phyloP scores from a whole-genome alignment of 2,329 filamentous ascomycete species.

The Fusarium agapanthi region DNA sequence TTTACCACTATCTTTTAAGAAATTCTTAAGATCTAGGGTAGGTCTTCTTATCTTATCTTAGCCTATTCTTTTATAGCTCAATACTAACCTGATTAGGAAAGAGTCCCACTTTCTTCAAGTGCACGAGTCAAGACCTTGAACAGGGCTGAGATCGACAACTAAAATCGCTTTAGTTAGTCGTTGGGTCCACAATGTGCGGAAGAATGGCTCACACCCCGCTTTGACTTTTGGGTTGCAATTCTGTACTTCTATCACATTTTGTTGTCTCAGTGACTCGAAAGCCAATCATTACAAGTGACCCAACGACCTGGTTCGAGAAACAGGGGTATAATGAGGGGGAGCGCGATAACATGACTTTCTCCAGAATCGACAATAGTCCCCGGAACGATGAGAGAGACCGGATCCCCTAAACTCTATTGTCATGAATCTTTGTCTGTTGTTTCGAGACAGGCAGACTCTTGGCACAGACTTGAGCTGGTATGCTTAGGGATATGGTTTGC shows the following conservation, averaged over 20 bases:
- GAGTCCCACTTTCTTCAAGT: too few species aligned
- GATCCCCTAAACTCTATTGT: neutral
- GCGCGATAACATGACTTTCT: neutral
- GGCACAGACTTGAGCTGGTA: neutral
- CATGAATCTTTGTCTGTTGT: neutral
- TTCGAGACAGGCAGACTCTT: neutral
- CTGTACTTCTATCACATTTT: neutral
- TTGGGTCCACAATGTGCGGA: neutral
- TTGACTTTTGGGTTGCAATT: neutral
- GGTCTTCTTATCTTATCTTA: too few species aligned
- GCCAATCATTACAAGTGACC: neutral
- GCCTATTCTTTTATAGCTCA: too few species aligned
- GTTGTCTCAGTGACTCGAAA: neutral
- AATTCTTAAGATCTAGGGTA: too few species aligned
- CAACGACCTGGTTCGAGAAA: neutral
- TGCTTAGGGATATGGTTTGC: neutral
- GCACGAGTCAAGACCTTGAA: slow-evolving; percentile 3
- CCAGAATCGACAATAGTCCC: neutral
- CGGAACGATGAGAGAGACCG: neutral
- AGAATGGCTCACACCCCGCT: neutral
- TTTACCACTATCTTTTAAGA: too few species aligned
- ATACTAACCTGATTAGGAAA: too few species aligned
- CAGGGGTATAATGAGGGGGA: neutral
- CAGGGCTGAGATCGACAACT: slow-evolving; percentile 10
- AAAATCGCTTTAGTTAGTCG: neutral